Percentiles rank a stretch among this genome's conserved stretches.
Evolutionary conservation across 73 alveolate species (phyloP).

Genomic region (Diophrys appendiculata): DNA sequence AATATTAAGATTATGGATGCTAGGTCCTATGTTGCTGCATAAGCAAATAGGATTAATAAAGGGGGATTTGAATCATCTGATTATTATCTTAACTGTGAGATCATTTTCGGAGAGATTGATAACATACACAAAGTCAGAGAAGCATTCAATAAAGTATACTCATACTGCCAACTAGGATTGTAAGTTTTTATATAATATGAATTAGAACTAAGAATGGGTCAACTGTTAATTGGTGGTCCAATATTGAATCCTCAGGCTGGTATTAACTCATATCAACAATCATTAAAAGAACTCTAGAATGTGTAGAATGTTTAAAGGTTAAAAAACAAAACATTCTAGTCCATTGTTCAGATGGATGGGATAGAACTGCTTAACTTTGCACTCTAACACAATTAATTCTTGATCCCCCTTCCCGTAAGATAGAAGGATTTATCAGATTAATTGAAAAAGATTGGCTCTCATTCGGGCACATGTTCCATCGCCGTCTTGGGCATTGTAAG

Average conservation of each 20-base stretch:
- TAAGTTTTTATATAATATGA: neutral
- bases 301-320: constrained; percentile 28
- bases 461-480: constrained; percentile 93
- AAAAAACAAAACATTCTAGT: constrained; percentile 78
- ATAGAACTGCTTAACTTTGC: constrained; percentile 96
- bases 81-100: constrained; percentile 77
- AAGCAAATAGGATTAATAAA: constrained; percentile 87
- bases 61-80: constrained; percentile 92
- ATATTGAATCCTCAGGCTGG: constrained; percentile 90
- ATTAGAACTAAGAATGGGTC: neutral
- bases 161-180: constrained; percentile 5
- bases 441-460: constrained; percentile 95
- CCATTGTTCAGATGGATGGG: constrained; percentile 99
- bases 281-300: constrained; percentile 61
- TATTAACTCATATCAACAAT: constrained; percentile 75
- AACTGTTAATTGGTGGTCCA: constrained; percentile 28
- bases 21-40: constrained; percentile 91
- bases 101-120: constrained; percentile 89
- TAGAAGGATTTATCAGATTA: constrained; percentile 91
- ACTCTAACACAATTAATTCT: constrained; percentile 81
- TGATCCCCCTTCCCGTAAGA: constrained; percentile 93
- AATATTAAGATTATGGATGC: constrained; percentile 86
- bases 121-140: constrained; percentile 96
- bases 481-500: constrained; percentile 83
- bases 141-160: constrained; percentile 60